Evolutionary conservation across 768 basidiomycete species (phyloP), one percentile per base, ranked within the genome.

Genomic region (Amanita subjunquillea): DNA sequence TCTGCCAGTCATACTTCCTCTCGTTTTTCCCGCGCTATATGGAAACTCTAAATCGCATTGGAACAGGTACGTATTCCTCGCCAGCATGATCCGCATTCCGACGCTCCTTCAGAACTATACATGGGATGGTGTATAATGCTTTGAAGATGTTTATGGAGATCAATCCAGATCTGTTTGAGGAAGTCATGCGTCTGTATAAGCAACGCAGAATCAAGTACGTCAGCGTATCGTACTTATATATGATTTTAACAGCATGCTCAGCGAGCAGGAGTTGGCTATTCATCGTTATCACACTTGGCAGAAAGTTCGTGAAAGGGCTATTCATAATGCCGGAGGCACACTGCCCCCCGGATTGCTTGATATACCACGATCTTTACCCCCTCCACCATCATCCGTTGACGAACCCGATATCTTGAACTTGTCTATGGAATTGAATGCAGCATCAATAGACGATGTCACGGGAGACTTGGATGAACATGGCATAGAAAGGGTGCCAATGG

Each of bases 91-190:
- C 15, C 17, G 20, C 17, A 42, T 5, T 38, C 45, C 52, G 34
- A 15, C 17, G 22, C 37, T 53, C 42, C 55, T 32, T 0, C 59
- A 98, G 94, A 57, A 98, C 96, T 44, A 99, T 98, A 60, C 96
- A 99, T 59, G 91, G 91, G 56, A 94, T 98, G 91, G 94, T 98
- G 27, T 98, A 96, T 71, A 97, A 98, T 65, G 96, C 96, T 2
- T 73, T 99, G 65, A 98, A 95, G 67, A 67, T 98, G 54, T 95
- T 97, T 72, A 98, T 98, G 94, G 96, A 99, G 68, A 91, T 98
- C 65, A 98, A 97, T 63, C 89, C 93, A 0, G 91, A 95, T 63
- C 71, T 97, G 22, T 99, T 99, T 59, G 94, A 97, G 60, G 89
- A 89, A 58, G 82, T 87, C 49, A 83, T 97, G 77, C 87, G 87